phyloP scores from a whole-genome alignment of 1,284 basidiomycete species.

The Gyrodon tennesseensis region DNA sequence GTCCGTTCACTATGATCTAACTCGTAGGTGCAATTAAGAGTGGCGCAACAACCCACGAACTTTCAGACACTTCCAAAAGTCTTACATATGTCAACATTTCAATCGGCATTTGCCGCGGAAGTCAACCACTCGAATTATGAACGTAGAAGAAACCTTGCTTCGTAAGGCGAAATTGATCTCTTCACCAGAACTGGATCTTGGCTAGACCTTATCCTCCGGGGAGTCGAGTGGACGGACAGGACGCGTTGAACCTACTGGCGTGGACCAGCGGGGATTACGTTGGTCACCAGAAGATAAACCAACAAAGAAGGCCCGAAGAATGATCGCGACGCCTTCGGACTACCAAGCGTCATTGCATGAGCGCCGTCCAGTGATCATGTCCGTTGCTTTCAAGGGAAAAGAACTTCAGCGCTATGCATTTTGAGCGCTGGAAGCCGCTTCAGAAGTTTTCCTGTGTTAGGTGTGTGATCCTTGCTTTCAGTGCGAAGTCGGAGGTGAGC shows the following conservation, averaged over 20 bases:
- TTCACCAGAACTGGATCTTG: conserved; percentile 4
- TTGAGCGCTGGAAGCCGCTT: conserved; percentile 1
- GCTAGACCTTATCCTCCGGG: conserved; percentile 4
- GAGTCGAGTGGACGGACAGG: conserved; percentile 7
- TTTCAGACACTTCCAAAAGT: conserved; percentile 1
- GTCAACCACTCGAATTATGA: not conserved
- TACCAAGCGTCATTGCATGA: conserved; percentile 7
- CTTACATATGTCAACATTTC: not conserved
- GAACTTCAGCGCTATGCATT: not conserved
- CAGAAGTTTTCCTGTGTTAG: conserved; percentile 1
- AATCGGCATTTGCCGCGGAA: conserved; percentile 10
- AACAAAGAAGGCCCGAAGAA: conserved; percentile 29
- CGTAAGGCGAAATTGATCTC: not conserved
- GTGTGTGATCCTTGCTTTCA: conserved; percentile 3
- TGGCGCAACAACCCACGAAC: not conserved
- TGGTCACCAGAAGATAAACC: conserved; percentile 22
- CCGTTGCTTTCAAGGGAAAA: conserved; percentile 8
- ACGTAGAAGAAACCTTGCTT: not conserved
- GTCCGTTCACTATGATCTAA: not conserved
- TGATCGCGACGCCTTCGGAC: conserved; percentile 35
- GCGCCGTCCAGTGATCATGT: conserved; percentile 6
- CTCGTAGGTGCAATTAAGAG: not conserved
- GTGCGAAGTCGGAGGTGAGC: conserved; percentile 9
- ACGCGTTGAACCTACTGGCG: conserved; percentile 7
- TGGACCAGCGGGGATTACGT: conserved; percentile 32